Evolutionary conservation across 495 filamentous ascomycete species (phyloP).

Genomic region (Pyrenopolyporus hunteri): DNA sequence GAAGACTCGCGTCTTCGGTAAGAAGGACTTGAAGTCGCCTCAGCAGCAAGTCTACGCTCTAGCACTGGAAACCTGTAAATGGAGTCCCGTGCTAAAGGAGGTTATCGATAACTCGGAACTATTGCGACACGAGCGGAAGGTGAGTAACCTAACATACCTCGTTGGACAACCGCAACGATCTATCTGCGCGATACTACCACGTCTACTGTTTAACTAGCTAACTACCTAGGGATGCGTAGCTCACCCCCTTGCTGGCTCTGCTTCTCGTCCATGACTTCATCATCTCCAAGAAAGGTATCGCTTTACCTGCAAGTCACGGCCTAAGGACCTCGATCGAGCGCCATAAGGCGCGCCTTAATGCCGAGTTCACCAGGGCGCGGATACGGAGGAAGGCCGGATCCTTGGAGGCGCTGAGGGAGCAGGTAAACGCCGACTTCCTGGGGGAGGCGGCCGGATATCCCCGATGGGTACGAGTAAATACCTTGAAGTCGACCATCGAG

Average conservation of each 20-base stretch:
- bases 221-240: constrained; percentile 55
- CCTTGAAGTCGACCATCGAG: constrained; percentile 70
- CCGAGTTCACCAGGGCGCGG: constrained; percentile 81
- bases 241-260: constrained; percentile 79
- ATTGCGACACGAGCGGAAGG: constrained; percentile 79
- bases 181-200: not conserved
- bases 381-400: constrained; percentile 71
- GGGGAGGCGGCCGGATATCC: constrained; percentile 58
- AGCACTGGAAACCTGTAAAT: constrained; percentile 84
- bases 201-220: not conserved
- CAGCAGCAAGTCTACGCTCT: constrained; percentile 87
- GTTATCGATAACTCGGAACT: constrained; percentile 79
- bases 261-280: constrained; percentile 88
- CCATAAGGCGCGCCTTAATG: constrained; percentile 79
- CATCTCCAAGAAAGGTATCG: constrained; percentile 78
- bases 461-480: constrained; percentile 90
- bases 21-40: constrained; percentile 71
- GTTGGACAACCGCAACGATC: too few species aligned
- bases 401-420: constrained; percentile 64
- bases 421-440: constrained; percentile 54
- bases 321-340: constrained; percentile 73
- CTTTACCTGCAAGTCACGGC: constrained; percentile 75
- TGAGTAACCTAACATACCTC: constrained; percentile 45
- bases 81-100: constrained; percentile 82
- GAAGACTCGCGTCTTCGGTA: constrained; percentile 78